Base-by-base conservation (phyloP, 2,329 filamentous ascomycete genomes). In the Pseudocercospora macadamiae region DNA sequence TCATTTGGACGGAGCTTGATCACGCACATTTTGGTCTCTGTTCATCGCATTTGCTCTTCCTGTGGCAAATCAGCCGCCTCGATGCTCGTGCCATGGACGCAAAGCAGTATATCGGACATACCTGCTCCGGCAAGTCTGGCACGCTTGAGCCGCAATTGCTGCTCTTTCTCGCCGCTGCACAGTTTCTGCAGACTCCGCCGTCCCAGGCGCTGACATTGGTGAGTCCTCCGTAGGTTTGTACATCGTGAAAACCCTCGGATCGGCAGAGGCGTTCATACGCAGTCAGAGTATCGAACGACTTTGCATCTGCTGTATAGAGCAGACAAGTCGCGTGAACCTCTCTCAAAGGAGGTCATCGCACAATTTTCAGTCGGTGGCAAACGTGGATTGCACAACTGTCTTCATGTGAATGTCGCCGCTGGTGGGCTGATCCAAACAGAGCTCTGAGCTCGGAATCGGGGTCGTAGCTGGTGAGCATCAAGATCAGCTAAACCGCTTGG, bases 21-120 rank as follows among this genome's bases (percentile, higher is more conserved):
- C 32, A 57, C 66, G 45, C 57, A 69, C 86, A 88, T 71, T 83
- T 85, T 16, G 85, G 85, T 55, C 84, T 77, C 66, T 80, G 76
- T 70, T 88, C 85, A 69, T 87, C 84, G 72, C 86, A 88, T 75
- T 82, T 85, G 64, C 86, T 84, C 72, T 88, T 88, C 64, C 85
- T 82, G 51, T 71, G 26, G 42, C 10, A 5, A 4, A 39, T 55
- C 39, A 55, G 52, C 26, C 10, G 9, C 21, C 4, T 30, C 37
- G 26, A 16, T 16, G 21, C 37, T 23, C 26, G 4, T 8, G 34
- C 26, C 25, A n/a, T n/a, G n/a, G n/a, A n/a, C n/a, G n/a, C n/a
- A n/a, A n/a, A n/a, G n/a, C n/a, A n/a, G n/a, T n/a, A n/a, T n/a
- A n/a, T n/a, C n/a, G n/a, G 25, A 28, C 62, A 23, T 59, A 72